These are phyloP conservation scores for Neoconidiobolus thromboides DNA, from an alignment of 371 early-diverging fungal genomes.

Conservation along the genomic window DNA sequence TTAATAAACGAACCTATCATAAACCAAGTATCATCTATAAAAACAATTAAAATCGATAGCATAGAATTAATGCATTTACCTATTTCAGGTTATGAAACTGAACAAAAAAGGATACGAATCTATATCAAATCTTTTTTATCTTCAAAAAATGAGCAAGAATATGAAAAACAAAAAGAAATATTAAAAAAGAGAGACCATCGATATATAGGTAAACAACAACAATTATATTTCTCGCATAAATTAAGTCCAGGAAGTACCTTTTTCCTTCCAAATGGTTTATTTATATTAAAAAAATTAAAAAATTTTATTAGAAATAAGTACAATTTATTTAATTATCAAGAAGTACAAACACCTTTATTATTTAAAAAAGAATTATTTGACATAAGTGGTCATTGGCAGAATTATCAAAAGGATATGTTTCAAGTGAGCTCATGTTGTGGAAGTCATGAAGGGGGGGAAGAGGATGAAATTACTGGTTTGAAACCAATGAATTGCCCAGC, in stretches of 20 bases:
- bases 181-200: slow-evolving; percentile 91
- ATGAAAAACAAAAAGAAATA: too few species aligned
- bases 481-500: slow-evolving; percentile 99
- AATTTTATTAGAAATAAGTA: slow-evolving; percentile 72
- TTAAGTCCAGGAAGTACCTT: slow-evolving; percentile 93
- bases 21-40: too few species aligned
- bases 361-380: slow-evolving; percentile 95
- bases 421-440: slow-evolving; percentile 53
- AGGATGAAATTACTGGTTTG: slow-evolving; percentile 21
- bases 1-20: too few species aligned
- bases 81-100: too few species aligned
- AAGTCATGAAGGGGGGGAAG: slow-evolving; percentile 41
- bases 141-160: too few species aligned
- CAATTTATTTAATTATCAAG: slow-evolving; percentile 56
- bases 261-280: slow-evolving; percentile 94
- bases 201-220: slow-evolving; percentile 87
- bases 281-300: slow-evolving; percentile 87
- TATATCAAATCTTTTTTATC: too few species aligned
- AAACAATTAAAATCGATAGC: too few species aligned
- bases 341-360: slow-evolving; percentile 95
- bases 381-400: slow-evolving; percentile 96
- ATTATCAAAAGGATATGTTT: slow-evolving; percentile 99
- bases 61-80: too few species aligned
- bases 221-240: slow-evolving; percentile 96
- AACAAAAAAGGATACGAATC: too few species aligned